Conservation (phyloP, 2,329 filamentous ascomycete genomes). For the Fusarium transvaalense region DNA sequence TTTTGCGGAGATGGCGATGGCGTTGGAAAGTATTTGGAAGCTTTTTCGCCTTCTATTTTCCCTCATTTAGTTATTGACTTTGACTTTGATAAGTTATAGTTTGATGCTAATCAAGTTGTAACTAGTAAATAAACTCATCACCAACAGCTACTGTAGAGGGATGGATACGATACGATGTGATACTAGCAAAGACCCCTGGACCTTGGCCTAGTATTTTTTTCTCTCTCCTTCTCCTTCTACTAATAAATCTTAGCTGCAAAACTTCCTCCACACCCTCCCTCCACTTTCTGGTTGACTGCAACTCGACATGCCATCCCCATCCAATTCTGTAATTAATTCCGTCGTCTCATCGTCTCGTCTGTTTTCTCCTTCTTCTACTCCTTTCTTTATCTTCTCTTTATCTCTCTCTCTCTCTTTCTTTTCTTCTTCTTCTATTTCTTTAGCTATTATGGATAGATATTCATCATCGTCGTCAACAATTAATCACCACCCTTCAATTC, state of each 20-base stretch:
- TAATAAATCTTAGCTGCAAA: neutral
- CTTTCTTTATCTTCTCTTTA: neutral
- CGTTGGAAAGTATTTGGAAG: neutral
- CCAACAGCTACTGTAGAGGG: too few relatives aligned
- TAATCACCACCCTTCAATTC: conserved; percentile 1
- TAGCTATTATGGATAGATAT: too few relatives aligned
- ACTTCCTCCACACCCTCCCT: conserved; percentile 29
- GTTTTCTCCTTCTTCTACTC: conserved; percentile 4
- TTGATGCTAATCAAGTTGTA: too few relatives aligned
- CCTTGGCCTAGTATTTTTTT: neutral
- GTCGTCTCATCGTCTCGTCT: conserved; percentile 4
- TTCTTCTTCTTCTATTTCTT: neutral
- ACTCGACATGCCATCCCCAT: conserved; percentile 6
- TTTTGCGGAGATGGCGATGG: neutral
- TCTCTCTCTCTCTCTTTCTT: neutral
- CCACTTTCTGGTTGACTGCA: conserved; percentile 27
- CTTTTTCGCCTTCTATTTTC: neutral
- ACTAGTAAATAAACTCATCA: too few relatives aligned
- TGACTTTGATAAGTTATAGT: too few relatives aligned
- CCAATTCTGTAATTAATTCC: conserved; percentile 18
- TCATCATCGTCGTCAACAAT: too few relatives aligned
- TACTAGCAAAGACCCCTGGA: neutral
- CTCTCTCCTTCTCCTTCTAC: too few relatives aligned
- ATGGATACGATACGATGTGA: too few relatives aligned
- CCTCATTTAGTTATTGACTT: too few relatives aligned